Evolutionary conservation across 768 basidiomycete genomes (phyloP).

Genomic region (Calocera cornea): DNA sequence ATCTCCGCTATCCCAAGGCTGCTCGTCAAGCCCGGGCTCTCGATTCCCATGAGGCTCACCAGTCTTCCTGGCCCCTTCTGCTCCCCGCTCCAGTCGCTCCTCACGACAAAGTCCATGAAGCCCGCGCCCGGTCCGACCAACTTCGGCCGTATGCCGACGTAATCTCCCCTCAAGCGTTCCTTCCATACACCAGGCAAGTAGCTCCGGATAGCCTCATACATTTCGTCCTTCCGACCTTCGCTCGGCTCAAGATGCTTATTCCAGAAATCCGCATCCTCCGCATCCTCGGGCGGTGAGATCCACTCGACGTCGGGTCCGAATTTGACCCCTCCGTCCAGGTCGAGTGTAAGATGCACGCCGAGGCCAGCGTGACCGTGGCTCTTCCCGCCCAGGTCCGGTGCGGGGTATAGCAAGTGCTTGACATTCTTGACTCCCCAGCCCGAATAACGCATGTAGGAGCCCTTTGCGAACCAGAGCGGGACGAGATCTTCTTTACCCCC

Average conservation of each 20-base stretch:
- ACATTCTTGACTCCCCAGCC: slow-evolving; percentile 58
- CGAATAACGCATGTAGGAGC: slow-evolving; percentile 78
- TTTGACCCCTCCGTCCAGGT: slow-evolving; percentile 66
- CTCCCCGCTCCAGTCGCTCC: slow-evolving; percentile 20
- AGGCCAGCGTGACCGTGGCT: slow-evolving; percentile 54
- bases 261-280: slow-evolving; percentile 64
- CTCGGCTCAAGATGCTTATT: slow-evolving; percentile 46
- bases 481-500: slow-evolving; percentile 29
- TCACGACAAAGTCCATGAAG: slow-evolving; percentile 75
- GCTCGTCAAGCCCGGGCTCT: slow-evolving; percentile 83
- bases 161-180: slow-evolving; percentile 62
- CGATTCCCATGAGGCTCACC: slow-evolving; percentile 80
- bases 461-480: slow-evolving; percentile 67
- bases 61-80: slow-evolving; percentile 30
- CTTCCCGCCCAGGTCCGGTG: slow-evolving; percentile 35
- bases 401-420: slow-evolving; percentile 79
- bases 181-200: slow-evolving; percentile 55
- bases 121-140: slow-evolving; percentile 56
- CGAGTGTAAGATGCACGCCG: slow-evolving; percentile 84
- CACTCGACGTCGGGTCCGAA: slow-evolving; percentile 93
- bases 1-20: slow-evolving; percentile 75
- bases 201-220: slow-evolving; percentile 54
- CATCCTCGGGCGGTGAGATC: slow-evolving; percentile 37
- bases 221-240: slow-evolving; percentile 38
- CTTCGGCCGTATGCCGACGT: slow-evolving; percentile 79